Base-by-base conservation (phyloP, 2,329 filamentous ascomycete species). In the Plenodomus tracheiphilus region DNA sequence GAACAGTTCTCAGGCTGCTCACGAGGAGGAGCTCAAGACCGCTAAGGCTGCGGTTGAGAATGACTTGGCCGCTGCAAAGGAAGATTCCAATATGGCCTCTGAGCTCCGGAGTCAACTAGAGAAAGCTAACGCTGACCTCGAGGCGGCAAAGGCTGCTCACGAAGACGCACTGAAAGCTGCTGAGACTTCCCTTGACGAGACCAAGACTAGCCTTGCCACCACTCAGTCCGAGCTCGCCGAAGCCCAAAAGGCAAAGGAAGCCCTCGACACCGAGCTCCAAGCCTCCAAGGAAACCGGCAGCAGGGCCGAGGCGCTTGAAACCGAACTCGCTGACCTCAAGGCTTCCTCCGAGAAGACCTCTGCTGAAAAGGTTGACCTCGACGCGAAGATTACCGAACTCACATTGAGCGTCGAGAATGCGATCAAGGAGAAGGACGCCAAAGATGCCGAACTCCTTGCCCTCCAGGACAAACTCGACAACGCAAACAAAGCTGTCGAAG, bases 281-380 rank as follows among this genome's bases (percentile, higher is more conserved):
- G 52, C 60, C 28, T 54, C 62, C 20, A 56, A 60, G 36, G 58
- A 58, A 17, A 41, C 46, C 28, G 48, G 54, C 17, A 38, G 49
- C 17, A 59, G 57, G 43, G 50, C 51, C 2, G 53, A 56, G 15
- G 22, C 53, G 1, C 41, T 62, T 19, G 56, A 60, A 25, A 41
- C 53, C 19, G 59, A 60, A 20, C 40, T 64, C 21, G 56, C 57
- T 2, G 59, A 65, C 9, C 54, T 64, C 42, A 65, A 66, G 51
- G 55, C 57, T 20, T 54, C 53, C 16, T 46, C 48, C 36, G 61
- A 61, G 44, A 64, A 65, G 54, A 48, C 53, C 5, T 41, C 53
- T 32, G 34, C 60, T 8, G 59, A 64, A 44, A 62, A 62, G 46
- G 47, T 48, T 9, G 55, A 56, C 22, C 53, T 62, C 1, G 55